These are phyloP conservation scores for Chaetomium tenue DNA, from an alignment of 495 filamentous ascomycete genomes.

Conservation along the genomic window DNA sequence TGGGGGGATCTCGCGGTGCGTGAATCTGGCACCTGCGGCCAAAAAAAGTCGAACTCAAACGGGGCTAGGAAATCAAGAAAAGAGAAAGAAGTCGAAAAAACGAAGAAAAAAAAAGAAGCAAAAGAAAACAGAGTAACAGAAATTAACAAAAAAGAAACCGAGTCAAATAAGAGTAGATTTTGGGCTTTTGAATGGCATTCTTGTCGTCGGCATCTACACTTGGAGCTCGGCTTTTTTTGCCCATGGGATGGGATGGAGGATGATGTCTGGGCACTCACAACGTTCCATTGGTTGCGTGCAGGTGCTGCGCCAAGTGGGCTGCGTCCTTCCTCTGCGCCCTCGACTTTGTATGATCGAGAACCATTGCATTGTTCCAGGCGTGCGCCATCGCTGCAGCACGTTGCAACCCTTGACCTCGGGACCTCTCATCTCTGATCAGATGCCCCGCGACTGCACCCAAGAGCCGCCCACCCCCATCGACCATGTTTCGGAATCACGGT, in stretches of 20 bases:
- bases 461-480: background rate
- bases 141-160: too few relatives aligned
- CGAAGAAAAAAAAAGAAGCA: too few relatives aligned
- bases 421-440: constrained; percentile 13
- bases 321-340: background rate
- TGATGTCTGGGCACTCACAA: background rate
- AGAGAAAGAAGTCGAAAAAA: too few relatives aligned
- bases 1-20: background rate
- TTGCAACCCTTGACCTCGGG: background rate
- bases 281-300: background rate
- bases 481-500: constrained; percentile 24
- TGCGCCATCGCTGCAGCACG: constrained; percentile 17
- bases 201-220: too few relatives aligned
- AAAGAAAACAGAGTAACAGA: too few relatives aligned
- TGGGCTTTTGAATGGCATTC: too few relatives aligned
- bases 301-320: background rate
- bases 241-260: too few relatives aligned
- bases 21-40: background rate
- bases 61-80: too few relatives aligned
- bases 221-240: too few relatives aligned
- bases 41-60: too few relatives aligned
- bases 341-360: background rate
- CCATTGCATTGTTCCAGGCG: constrained; percentile 10
- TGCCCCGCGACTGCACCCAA: constrained; percentile 7
- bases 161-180: too few relatives aligned